Base-by-base conservation (phyloP, 441 rosid genomes). In the Croton setiger region DNA sequence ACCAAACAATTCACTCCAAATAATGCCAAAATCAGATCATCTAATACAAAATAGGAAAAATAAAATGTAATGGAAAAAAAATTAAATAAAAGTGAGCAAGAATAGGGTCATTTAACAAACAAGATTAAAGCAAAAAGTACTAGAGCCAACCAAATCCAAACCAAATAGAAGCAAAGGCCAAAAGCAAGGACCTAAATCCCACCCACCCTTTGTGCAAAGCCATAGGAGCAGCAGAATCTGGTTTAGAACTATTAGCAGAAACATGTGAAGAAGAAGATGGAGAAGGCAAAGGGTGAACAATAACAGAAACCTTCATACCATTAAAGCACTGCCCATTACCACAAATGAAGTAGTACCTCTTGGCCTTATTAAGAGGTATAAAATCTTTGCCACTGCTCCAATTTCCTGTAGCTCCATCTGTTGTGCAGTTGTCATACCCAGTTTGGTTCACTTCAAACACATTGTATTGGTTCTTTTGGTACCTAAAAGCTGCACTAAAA, bases 371-470 rank as follows among this genome's bases (percentile, higher is more conserved):
- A 21, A 89, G 89, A 58, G 18, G 80, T 57, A 89, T 78, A 72
- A 89, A 89, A 68, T 89, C 96, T 73, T 87, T 87, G 75, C 92
- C 96, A 39, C 90, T 84, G 68, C 78, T 89, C 92, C 92, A 85
- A 63, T 87, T 85, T 45, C 92, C 86, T 4, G 63, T 3, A 2
- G 90, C 92, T 37, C 90, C 88, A 4, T 86, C 90, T 11, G 87
- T 89, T 23, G 92, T 86, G 82, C 96, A 89, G 82, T 87, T 87
- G 79, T 86, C 88, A 73, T 89, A 89, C 5, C 96, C 92, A 12
- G 85, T 89, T 71, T 85, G 83, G 82, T 89, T 89, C 85, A 89
- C 95, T 80, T 79, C 66, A 75, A 89, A 89, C 71, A 89, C 95
- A 75, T 82, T 87, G 87, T 84, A 89, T 80, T 84, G 87, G 4